Evolutionary conservation across 192 early-diverging fungal species (phyloP), one percentile per base, ranked within the genome.

Genomic region (Geosiphon pyriformis): DNA sequence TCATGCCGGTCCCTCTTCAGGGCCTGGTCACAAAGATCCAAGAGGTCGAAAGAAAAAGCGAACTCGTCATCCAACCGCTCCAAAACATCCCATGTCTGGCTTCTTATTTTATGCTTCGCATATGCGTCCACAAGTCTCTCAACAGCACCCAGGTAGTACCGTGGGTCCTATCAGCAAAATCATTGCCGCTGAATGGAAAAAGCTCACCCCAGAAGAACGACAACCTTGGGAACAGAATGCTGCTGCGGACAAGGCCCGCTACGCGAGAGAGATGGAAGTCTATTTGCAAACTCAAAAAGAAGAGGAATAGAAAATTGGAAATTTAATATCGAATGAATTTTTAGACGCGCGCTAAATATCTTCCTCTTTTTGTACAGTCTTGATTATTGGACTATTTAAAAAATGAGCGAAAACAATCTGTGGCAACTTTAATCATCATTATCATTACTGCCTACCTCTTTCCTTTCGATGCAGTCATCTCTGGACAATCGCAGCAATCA

Each of bases 51-150:
- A 84, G 27, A 91, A 88, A 73, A 92, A 88, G 67, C 76, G 75
- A 49, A 76, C 77, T 61, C 86, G 89, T 68, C 85, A 90, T 58
- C 90, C 89, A 0, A 78, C 79, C 70, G 87, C 85, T 0, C 92
- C 92, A 50, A 91, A 91, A 62, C 92, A 94, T 69, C 90, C 92
- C 47, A 91, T 92, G 81, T 90, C 90, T 2, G 90, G 87, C 15
- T 94, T 92, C 72, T 71, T 94, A 46, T 92, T 85, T 68, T 94
- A 87, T 65, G 72, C 89, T 52, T 83, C 80, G 3, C 79, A 84
- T 0, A 86, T 87, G 58, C 78, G 91, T 26, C 85, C 86, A 8
- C 56, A 82, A 4, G 81, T 88, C 46, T 79, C 87, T 11, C 74
- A 77, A 47, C 76, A 86, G 60, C 76, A 88, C 59, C 84, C 90